Base-by-base conservation (phyloP, 495 filamentous ascomycete genomes). In the Penicillium mononematosum region DNA sequence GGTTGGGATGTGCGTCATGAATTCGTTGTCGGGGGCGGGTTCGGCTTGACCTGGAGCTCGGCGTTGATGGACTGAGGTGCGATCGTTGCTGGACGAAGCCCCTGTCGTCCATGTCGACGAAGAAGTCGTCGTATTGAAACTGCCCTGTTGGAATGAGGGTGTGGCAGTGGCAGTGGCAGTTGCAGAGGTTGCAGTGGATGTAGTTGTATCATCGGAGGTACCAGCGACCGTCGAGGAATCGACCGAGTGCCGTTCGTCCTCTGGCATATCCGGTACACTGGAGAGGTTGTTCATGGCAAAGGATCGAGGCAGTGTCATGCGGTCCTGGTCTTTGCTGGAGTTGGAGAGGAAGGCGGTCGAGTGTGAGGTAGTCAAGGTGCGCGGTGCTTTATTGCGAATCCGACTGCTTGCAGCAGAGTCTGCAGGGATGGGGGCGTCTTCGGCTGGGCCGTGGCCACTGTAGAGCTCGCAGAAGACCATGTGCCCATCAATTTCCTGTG, bases 381-480 rank as follows among this genome's bases (percentile, higher is more conserved):
- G 72, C 45, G 69, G 51, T 32, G 62, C 53, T 50, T 63, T 66
- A 29, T 62, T 62, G 59, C 59, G 56, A 51, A 69, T 59, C 17
- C 60, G 63, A 16, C 49, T 59, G n/a, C 62, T 69, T 27, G 70
- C 70, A 16, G 70, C 62, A 12, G 77, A 75, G 38, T 70, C 74
- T 45, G 60, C 75, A 55, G 77, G 78, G 38, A 92, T 79, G 2
- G 85, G 75, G 31, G 78, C 76, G 68, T 95, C 88, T 49, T 78
- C 78, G 14, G 78, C 72, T 1, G 91, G 91, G 2, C 88, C 86
- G 16, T 84, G 77, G 51, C 87, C 88, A 57, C 82, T 76, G 59
- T 90, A 96, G 12, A 79, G 77, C 73, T 96, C 90, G 47, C 88
- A 91, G 66, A 83, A 88, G 29, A 96, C 86, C 38, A 86, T 70